phyloP scores from a whole-genome alignment of 805 yeast species.

The Nakazawaea ambrosiae region DNA sequence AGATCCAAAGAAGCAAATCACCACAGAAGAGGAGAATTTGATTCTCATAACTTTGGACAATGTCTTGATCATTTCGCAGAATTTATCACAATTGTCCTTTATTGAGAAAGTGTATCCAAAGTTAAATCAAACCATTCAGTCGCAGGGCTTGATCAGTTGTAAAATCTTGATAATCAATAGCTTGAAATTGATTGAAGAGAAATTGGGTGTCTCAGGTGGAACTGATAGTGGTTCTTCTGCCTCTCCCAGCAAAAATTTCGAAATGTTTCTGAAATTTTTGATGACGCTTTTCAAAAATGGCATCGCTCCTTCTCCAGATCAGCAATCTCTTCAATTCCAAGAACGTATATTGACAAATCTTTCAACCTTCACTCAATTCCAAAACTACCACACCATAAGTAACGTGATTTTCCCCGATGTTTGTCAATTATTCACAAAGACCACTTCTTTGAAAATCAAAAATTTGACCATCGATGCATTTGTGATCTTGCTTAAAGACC shows the following conservation, averaged over 20 bases:
- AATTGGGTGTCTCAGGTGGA: slow-evolving; percentile 21
- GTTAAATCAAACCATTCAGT: slow-evolving; percentile 21
- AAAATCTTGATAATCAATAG: slow-evolving; percentile 24
- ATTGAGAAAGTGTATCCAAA: slow-evolving; percentile 57
- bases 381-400: slow-evolving; percentile 50
- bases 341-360: slow-evolving; percentile 24
- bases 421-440: slow-evolving; percentile 69
- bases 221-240: slow-evolving; percentile 17
- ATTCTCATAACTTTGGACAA: slow-evolving; percentile 44
- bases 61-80: slow-evolving; percentile 54
- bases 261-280: slow-evolving; percentile 22
- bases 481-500: slow-evolving; percentile 45
- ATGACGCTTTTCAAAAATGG: slow-evolving; percentile 26
- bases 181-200: slow-evolving; percentile 19
- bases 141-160: slow-evolving; percentile 20
- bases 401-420: slow-evolving; percentile 69
- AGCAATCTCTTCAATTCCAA: slow-evolving; percentile 22
- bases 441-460: slow-evolving; percentile 78
- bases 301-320: slow-evolving; percentile 9
- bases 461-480: slow-evolving; percentile 58
- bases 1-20: slow-evolving; percentile 18
- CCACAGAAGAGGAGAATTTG: slow-evolving; percentile 27
- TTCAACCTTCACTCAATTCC: slow-evolving; percentile 24
- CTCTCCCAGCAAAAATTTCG: slow-evolving; percentile 6
- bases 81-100: slow-evolving; percentile 71